phyloP scores from a whole-genome alignment of 352 stramenopile species.

The Globisporangium polare region DNA sequence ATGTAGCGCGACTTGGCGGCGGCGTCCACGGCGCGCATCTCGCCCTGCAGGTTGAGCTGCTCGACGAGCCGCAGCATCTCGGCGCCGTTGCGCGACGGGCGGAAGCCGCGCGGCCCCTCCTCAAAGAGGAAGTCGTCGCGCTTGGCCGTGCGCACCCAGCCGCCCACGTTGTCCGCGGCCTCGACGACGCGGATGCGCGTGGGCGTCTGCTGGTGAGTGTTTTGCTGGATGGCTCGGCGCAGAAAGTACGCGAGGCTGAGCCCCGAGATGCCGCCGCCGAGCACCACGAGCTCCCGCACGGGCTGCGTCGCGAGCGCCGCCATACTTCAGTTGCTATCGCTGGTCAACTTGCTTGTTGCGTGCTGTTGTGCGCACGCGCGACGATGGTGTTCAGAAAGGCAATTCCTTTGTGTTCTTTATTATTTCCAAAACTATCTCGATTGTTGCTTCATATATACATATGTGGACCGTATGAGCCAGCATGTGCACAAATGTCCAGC shows the following conservation, averaged over 20 bases:
- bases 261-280: conserved; percentile 79
- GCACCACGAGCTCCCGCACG: conserved; percentile 62
- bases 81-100: conserved; percentile 76
- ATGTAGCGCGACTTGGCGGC: conserved; percentile 72
- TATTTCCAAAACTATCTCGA: no score
- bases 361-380: neutral
- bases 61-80: conserved; percentile 85
- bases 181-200: conserved; percentile 74
- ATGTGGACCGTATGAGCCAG: neutral
- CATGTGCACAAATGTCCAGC: neutral
- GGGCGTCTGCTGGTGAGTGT: conserved; percentile 4
- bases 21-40: conserved; percentile 64
- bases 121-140: conserved; percentile 76
- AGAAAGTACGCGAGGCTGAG: conserved; percentile 77
- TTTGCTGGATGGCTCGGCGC: conserved; percentile 38
- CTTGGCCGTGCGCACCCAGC: conserved; percentile 67
- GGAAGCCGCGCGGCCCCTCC: conserved; percentile 78
- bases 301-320: neutral
- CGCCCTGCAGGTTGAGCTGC: conserved; percentile 55
- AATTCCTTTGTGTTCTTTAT: neutral
- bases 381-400: neutral
- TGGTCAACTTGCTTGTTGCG: neutral
- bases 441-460: no score
- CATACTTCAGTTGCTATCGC: neutral
- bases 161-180: conserved; percentile 38